Evolutionary conservation across 2,329 filamentous ascomycete species (phyloP), one percentile per base, ranked within the genome.

Genomic region (Thelonectria discophora): DNA sequence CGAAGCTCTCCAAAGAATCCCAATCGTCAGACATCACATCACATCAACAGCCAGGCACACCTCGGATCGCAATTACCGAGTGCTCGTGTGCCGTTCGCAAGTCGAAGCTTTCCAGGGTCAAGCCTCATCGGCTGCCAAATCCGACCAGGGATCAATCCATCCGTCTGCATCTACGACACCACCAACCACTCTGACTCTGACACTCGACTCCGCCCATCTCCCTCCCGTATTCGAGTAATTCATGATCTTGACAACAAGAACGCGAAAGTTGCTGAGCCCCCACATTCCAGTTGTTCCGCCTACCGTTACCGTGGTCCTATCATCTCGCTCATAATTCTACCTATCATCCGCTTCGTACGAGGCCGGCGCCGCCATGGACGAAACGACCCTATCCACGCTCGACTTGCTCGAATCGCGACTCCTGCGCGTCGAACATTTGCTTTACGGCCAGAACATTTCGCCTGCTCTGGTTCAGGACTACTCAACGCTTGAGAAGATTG

Each of bases 331-430:
- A 58, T 63, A 58, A 58, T 58, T 50, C 51, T 46, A 46, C 67
- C 42, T 43, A 34, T 32, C 12, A 54, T 47, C 18, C 45, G 9
- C n/a, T 21, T 63, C 50, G 24, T 62, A 46, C 58, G 61, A 60
- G 45, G 45, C 58, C 58, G 45, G 62, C 57, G 71, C 75, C 42
- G 72, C 68, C 63, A 74, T 86, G 21, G 84, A 87, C 70, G 77
- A 82, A 55, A 86, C 84, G 4, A 82, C 84, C 1, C 76, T 86
- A 9, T 78, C 81, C 34, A 88, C 86, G 1, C 80, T 88, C 62
- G 80, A 79, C 43, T 78, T 88, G 24, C 80, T 89, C 37, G 85
- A 88, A 70, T 78, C 82, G 52, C 86, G 86, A n/a, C 80, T 89
- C 11, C 75, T 82, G 15, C 84, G 86, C 47, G 78, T 88, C 60